Evolutionary conservation across 73 alveolate species (phyloP).

Genomic region (Blepharisma stoltei): DNA sequence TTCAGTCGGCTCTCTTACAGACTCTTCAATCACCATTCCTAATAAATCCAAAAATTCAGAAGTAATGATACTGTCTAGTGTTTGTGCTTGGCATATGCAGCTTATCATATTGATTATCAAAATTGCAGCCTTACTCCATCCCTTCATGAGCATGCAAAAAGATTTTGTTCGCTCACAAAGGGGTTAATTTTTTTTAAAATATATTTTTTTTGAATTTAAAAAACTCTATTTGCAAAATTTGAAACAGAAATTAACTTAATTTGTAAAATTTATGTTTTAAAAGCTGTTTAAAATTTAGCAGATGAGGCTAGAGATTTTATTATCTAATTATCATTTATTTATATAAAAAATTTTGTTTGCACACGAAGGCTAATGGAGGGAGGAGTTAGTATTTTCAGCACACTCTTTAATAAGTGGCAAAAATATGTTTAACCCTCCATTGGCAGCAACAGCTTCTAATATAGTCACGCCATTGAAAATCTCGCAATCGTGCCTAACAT

Average conservation of each 20-base stretch:
- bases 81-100: background rate
- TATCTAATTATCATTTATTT: too few relatives aligned
- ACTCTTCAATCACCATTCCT: background rate
- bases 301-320: too few relatives aligned
- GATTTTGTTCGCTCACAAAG: too few relatives aligned
- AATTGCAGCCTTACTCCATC: conserved; percentile 3
- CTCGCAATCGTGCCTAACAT: background rate
- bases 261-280: too few relatives aligned
- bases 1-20: conserved; percentile 9
- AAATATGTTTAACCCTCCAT: conserved; percentile 5
- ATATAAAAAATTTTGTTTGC: too few relatives aligned
- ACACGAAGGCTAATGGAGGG: too few relatives aligned
- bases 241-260: too few relatives aligned
- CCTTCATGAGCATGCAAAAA: too few relatives aligned
- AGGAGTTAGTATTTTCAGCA: background rate
- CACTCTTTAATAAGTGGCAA: conserved; percentile 2
- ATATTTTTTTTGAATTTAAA: too few relatives aligned
- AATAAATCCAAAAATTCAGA: background rate
- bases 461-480: background rate
- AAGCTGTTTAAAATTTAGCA: too few relatives aligned
- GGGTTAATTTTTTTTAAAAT: too few relatives aligned
- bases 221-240: too few relatives aligned
- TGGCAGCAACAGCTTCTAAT: background rate
- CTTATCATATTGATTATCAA: background rate
- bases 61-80: background rate